These are phyloP conservation scores for Fusarium tuaranense DNA, from an alignment of 2,329 filamentous ascomycete species.

Conservation along the genomic window DNA sequence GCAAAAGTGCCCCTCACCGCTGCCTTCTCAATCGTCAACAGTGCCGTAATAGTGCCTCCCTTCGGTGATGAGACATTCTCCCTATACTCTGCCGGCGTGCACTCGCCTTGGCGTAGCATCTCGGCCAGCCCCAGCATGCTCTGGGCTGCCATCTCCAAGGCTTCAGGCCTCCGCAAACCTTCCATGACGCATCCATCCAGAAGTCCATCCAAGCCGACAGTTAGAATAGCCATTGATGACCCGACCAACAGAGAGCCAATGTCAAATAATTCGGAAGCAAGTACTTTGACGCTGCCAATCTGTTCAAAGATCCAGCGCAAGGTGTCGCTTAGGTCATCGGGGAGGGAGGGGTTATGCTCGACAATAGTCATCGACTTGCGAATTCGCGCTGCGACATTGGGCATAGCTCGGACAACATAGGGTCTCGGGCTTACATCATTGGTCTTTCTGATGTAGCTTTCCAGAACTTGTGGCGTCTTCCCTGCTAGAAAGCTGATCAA, in stretches of 20 bases:
- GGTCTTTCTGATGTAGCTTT: neutral
- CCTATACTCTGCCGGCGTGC: neutral
- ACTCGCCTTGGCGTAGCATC: neutral
- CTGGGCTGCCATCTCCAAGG: constrained; percentile 14
- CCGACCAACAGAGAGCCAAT: constrained; percentile 13
- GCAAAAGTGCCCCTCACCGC: constrained; percentile 13
- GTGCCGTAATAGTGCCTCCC: constrained; percentile 6
- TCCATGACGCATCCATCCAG: constrained; percentile 13
- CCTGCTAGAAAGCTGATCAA: constrained; percentile 17
- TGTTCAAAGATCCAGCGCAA: constrained; percentile 10
- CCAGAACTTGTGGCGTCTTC: constrained; percentile 12
- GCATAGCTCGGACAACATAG: constrained; percentile 15
- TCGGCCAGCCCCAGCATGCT: constrained; percentile 10
- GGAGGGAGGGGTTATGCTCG: constrained; percentile 9
- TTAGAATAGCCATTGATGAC: constrained; percentile 12
- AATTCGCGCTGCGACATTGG: constrained; percentile 12
- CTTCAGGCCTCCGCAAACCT: constrained; percentile 13
- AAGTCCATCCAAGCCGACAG: constrained; percentile 12
- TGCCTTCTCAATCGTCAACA: constrained; percentile 15
- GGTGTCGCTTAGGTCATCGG: constrained; percentile 1
- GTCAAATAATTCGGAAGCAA: constrained; percentile 14
- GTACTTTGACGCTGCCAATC: constrained; percentile 11
- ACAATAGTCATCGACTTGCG: constrained; percentile 16
- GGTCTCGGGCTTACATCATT: neutral
- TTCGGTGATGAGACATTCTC: constrained; percentile 14